Conservation (phyloP, 2,329 filamentous ascomycete genomes). For the Epichloe festucae region DNA sequence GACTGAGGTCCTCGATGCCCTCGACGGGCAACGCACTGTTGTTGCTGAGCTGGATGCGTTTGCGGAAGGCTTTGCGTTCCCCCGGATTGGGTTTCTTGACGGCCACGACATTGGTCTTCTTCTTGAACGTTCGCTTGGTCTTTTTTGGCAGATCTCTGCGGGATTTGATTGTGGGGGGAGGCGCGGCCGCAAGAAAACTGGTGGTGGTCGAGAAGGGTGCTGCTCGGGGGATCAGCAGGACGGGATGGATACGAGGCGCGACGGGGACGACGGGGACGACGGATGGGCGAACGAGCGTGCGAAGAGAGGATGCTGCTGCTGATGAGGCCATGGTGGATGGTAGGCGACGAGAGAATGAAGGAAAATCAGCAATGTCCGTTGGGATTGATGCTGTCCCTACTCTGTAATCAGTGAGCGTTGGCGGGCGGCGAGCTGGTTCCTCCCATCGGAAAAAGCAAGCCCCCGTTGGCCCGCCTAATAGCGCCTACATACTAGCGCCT, state of each 20-base stretch:
- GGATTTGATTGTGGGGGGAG: constrained; percentile 21
- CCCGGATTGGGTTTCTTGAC: constrained; percentile 53
- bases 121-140: constrained; percentile 39
- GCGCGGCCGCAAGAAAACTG: constrained; percentile 15
- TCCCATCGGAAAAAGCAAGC: no score
- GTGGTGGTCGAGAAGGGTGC: constrained; percentile 30
- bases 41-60: constrained; percentile 85
- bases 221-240: constrained; percentile 13
- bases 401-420: no score
- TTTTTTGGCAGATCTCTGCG: constrained; percentile 23
- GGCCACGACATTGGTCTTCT: constrained; percentile 28
- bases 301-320: constrained; percentile 20
- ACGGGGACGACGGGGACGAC: constrained; percentile 14
- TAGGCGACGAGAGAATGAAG: neutral
- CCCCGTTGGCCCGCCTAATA: no score
- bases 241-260: constrained; percentile 20
- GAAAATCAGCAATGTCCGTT: neutral
- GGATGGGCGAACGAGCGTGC: constrained; percentile 27
- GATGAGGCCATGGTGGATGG: constrained; percentile 6
- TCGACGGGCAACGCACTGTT: constrained; percentile 74
- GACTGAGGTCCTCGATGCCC: constrained; percentile 49
- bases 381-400: no score
- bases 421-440: no score
- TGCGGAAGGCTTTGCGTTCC: constrained; percentile 82
- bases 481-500: no score